Evolutionary conservation across 352 stramenopile genomes (phyloP), one percentile per base, ranked within the genome.

Genomic region (Phytophthora pistaciae): DNA sequence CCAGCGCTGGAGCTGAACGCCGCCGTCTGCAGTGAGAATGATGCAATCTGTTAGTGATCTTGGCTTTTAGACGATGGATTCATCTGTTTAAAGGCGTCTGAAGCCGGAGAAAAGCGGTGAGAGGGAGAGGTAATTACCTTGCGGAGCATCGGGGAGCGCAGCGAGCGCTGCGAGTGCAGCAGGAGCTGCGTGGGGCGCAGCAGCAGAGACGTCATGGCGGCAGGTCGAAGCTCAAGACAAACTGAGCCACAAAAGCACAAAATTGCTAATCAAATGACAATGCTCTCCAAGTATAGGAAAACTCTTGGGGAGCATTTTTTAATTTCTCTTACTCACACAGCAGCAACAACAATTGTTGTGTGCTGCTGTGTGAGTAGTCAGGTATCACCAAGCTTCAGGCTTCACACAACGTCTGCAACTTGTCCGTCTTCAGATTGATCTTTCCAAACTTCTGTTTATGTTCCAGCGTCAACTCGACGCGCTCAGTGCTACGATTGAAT

Each of bases 1-100:
- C 65, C 60, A 3, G 72, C 44, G 23, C 62, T 74, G n/a, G 78
- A 81, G 69, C 73, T 77, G 42, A 80, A 78, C 5, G 60, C n/a
- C 36, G 61, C 61, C 14, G 65, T 55, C 59, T 74, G 49, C 16
- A 46, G 21, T 7, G 44, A 56, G n/a, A 53, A 67, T 13, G 9
- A 21, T 29, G 38, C 7, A 25, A 56, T 31, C 14, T 5, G 1
- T 60, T 58, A 55, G 16, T 52, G 3, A n/a, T 49, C 23, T 59
- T 18, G 9, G 10, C 6, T 60, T 25, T 11, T 58, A n/a, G 21
- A 53, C 54, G 27, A 20, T 56, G 54, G 8, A 57, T 54, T 49
- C 18, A 13, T 49, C 3, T 5, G 46, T 46, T 58, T 29, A 20
- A 11, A 5, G 31, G n/a, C 55, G 11, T n/a, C 56, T 29, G 9